phyloP scores from a whole-genome alignment of 768 basidiomycete genomes.

The Suillus discolor region DNA sequence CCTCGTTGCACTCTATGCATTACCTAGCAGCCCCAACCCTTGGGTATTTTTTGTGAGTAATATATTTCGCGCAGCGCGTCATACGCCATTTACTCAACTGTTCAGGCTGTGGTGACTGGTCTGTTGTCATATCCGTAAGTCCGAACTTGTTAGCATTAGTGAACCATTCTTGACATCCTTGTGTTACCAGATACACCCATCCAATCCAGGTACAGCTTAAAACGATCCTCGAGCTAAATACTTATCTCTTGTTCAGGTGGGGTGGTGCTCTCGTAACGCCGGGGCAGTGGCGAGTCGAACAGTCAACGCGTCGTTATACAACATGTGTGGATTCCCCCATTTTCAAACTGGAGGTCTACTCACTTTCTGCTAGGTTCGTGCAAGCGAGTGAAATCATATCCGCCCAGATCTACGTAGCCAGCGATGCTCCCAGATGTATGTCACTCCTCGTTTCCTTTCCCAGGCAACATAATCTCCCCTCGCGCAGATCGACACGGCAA shows the following conservation, averaged over 20 bases:
- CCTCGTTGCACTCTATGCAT: conserved; percentile 54
- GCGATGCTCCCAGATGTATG: conserved; percentile 60
- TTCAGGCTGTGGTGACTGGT: conserved; percentile 44
- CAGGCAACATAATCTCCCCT: neutral
- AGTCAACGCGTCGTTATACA: conserved; percentile 61
- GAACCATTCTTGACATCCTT: conserved; percentile 11
- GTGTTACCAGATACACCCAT: conserved; percentile 42
- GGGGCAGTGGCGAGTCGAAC: conserved; percentile 62
- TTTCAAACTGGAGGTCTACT: neutral
- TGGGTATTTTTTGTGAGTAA: conserved; percentile 54
- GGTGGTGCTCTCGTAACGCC: conserved; percentile 61
- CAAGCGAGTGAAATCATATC: conserved; percentile 48
- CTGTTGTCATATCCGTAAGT: conserved; percentile 48
- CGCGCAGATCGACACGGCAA: conserved; percentile 59
- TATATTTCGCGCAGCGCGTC: neutral
- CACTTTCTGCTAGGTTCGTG: conserved; percentile 34
- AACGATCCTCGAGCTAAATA: neutral
- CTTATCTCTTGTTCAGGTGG: conserved; percentile 35
- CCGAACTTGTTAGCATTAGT: neutral
- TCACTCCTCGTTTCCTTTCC: neutral
- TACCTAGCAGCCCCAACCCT: conserved; percentile 50
- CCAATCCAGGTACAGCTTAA: conserved; percentile 42
- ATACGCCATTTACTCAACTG: neutral
- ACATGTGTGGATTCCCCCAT: conserved; percentile 39
- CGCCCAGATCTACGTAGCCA: conserved; percentile 57